Percentiles rank a stretch among this genome's conserved stretches.
Evolutionary conservation across 768 basidiomycete species (phyloP).

Genomic region (Psilocybe cyanescens): DNA sequence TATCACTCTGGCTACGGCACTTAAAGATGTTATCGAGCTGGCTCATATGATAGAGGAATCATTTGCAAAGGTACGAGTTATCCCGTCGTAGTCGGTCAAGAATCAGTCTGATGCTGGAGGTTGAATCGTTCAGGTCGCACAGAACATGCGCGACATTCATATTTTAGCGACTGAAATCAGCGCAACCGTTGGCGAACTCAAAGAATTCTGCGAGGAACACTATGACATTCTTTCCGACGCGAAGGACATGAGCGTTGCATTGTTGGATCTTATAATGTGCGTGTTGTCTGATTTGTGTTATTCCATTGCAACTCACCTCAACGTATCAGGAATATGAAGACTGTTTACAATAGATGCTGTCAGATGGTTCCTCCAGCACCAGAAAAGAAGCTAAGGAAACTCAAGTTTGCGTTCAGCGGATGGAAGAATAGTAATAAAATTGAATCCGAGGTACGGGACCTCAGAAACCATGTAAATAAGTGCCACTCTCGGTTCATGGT

Average conservation of each 20-base stretch:
- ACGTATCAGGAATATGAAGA: conserved; percentile 8
- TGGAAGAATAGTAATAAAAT: conserved; percentile 11
- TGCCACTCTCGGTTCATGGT: conserved; percentile 11
- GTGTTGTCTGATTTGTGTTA: neutral
- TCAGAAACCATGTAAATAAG: conserved; percentile 11
- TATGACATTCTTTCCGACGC: conserved; percentile 3
- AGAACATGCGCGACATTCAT: conserved; percentile 4
- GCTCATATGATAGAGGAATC: neutral
- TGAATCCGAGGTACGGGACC: conserved; percentile 8
- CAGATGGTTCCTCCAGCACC: neutral
- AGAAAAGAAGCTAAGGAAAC: neutral
- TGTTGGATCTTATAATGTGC: conserved; percentile 9
- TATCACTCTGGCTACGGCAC: neutral
- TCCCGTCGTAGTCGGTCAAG: too few species aligned
- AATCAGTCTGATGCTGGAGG: neutral
- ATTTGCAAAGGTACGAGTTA: neutral
- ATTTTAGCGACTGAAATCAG: conserved; percentile 3
- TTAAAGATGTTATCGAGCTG: neutral
- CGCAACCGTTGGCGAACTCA: conserved; percentile 1
- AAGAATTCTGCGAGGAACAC: conserved; percentile 13
- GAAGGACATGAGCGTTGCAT: conserved; percentile 2
- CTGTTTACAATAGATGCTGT: neutral
- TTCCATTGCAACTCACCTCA: neutral
- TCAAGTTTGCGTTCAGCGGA: neutral
- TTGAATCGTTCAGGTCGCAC: neutral